Base-by-base conservation (phyloP, 2,329 filamentous ascomycete species). In the Aspergillus quadrilineatus region DNA sequence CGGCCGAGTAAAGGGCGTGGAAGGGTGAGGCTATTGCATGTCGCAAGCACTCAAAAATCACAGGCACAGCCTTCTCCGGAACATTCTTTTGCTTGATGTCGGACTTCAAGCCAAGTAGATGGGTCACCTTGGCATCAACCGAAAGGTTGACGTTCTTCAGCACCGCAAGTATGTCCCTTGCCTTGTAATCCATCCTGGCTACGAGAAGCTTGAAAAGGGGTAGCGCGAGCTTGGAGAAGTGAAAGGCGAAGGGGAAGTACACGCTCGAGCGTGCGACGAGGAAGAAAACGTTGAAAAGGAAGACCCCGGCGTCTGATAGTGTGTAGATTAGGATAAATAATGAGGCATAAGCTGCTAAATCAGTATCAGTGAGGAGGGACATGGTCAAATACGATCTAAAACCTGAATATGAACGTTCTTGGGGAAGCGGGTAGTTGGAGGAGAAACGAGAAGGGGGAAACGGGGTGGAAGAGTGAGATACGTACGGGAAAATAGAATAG, bases 21-120 rank as follows among this genome's bases (percentile, higher is more conserved):
- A 95, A 89, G 66, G 89, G 87, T 42, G 90, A 89, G 53, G 81
- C 79, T 63, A 93, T 88, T 58, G 90, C 89, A 52, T 86, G 77
- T 61, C 88, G 88, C 67, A 95, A 81, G 61, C 88, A 89, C 59
- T 97, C 91, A 75, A 96, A 95, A 61, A 96, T 85, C 56, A 85
- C 80, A 28, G 85, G 76, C 65, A 95, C 83, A 66, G 82, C 82
- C 41, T 65, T 62, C 34, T 95, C 90, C 59, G 91, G 90, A 45
- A 96, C 90, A 77, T 92, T 92, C 71, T 89, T 88, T 74, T 96
- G 92, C 75, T 96, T 96, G 80, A 96, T 96, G 72, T 86, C 85
- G 43, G 89, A 92, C 76, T 96, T 96, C 75, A 92, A 80, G 67
- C 79, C 81, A 58, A 86, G 89, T 65, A 96, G 84, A 53, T 84